A percentile compares a stretch with the other conserved stretches of the same genome.
These are phyloP conservation scores for Diaporthe citri DNA, from an alignment of 2,329 filamentous ascomycete species.

Conservation along the genomic window DNA sequence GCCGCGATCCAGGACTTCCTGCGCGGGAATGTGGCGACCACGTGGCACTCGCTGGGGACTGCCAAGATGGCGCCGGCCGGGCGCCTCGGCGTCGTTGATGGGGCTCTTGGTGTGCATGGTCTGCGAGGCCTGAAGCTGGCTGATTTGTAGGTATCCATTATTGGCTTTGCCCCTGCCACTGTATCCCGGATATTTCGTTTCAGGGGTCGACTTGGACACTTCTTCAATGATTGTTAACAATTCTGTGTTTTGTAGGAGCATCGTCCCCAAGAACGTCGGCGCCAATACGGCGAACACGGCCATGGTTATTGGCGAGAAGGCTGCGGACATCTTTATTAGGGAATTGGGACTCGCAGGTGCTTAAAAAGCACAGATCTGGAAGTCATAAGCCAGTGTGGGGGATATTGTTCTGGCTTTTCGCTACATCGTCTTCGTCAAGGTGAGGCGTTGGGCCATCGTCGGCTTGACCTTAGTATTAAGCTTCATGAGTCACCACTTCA, in stretches of 20 bases:
- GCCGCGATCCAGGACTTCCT: slow-evolving; percentile 59
- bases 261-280: slow-evolving; percentile 54
- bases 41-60: slow-evolving; percentile 60
- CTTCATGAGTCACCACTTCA: not conserved
- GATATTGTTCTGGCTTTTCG: not conserved
- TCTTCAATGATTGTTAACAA: not conserved
- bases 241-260: slow-evolving; percentile 41
- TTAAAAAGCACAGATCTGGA: not conserved
- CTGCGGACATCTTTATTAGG: slow-evolving; percentile 49
- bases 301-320: slow-evolving; percentile 58
- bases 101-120: slow-evolving; percentile 57
- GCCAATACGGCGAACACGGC: slow-evolving; percentile 59
- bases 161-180: not conserved
- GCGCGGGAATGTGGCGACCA: slow-evolving; percentile 53
- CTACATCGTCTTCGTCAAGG: not conserved
- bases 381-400: not conserved
- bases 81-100: slow-evolving; percentile 58
- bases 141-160: slow-evolving; percentile 44
- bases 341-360: slow-evolving; percentile 17
- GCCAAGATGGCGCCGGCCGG: slow-evolving; percentile 59
- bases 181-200: not conserved
- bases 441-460: not conserved
- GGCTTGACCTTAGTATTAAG: no score
- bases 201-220: not conserved
- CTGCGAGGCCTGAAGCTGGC: slow-evolving; percentile 55